Percentiles rank a stretch among this genome's conserved stretches.
Evolutionary conservation across 257 asterid species (phyloP).

Genomic region (Eucommia ulmoides): DNA sequence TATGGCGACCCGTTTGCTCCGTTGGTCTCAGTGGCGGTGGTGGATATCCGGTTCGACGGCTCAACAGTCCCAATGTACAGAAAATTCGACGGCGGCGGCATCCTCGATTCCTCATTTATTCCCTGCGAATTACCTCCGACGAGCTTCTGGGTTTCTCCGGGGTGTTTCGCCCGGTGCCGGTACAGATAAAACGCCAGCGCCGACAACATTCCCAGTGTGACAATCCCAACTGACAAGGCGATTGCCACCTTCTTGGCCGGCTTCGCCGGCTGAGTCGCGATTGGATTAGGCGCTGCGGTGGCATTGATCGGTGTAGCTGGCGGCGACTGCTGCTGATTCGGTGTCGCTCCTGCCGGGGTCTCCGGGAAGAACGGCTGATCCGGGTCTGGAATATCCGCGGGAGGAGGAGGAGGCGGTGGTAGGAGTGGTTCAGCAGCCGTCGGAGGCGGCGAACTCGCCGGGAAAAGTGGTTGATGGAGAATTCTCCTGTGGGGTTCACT

Average conservation of each 20-base stretch:
- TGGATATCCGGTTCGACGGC: slow-evolving; percentile 43
- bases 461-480: slow-evolving; percentile 75
- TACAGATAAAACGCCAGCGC: slow-evolving; percentile 46
- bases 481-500: slow-evolving; percentile 39
- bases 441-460: slow-evolving; percentile 40
- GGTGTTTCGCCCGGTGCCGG: slow-evolving; percentile 34
- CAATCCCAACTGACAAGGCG: slow-evolving; percentile 42
- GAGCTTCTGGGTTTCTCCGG: slow-evolving; percentile 52
- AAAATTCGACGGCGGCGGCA: slow-evolving; percentile 59
- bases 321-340: slow-evolving; percentile 44
- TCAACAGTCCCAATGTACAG: slow-evolving; percentile 93
- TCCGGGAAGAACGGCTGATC: not conserved
- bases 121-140: slow-evolving; percentile 33
- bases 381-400: slow-evolving; percentile 20
- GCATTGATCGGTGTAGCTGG: slow-evolving; percentile 21
- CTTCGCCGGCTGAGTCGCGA: slow-evolving; percentile 21
- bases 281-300: slow-evolving; percentile 29
- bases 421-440: slow-evolving; percentile 11
- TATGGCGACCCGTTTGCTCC: slow-evolving; percentile 53
- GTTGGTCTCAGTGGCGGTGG: slow-evolving; percentile 23
- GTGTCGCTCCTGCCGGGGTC: slow-evolving; percentile 4
- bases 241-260: slow-evolving; percentile 52
- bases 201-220: slow-evolving; percentile 49
- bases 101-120: slow-evolving; percentile 42
- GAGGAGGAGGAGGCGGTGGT: slow-evolving; percentile 24